Evolutionary conservation across 495 filamentous ascomycete species (phyloP).

Genomic region (Lophiotrema nucula): DNA sequence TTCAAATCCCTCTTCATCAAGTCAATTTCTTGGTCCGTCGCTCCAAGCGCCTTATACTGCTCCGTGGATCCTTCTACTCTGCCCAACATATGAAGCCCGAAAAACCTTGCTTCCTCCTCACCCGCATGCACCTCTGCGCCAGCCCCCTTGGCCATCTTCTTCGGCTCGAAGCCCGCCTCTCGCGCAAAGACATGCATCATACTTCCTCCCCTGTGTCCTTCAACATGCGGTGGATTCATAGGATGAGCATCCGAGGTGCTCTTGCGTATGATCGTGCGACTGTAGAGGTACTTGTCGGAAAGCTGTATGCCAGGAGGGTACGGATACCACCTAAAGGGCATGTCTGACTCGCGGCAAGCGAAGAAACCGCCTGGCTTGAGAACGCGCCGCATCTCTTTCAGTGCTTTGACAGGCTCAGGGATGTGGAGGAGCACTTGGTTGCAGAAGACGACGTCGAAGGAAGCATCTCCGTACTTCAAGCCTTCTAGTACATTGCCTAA

Average conservation of each 20-base stretch:
- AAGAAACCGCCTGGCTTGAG: conserved; percentile 53
- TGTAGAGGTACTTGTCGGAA: conserved; percentile 35
- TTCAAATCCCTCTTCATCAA: conserved; percentile 44
- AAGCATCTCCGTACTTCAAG: conserved; percentile 47
- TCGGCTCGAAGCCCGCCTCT: conserved; percentile 47
- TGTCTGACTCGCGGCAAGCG: conserved; percentile 39
- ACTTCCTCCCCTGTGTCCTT: conserved; percentile 37
- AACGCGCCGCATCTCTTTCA: conserved; percentile 53
- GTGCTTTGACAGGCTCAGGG: conserved; percentile 42
- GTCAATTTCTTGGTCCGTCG: conserved; percentile 46
- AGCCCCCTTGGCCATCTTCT: conserved; percentile 40
- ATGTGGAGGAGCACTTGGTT: conserved; percentile 58
- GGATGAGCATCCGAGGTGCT: neutral
- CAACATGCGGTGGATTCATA: conserved; percentile 2
- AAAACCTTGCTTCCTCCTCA: conserved; percentile 42
- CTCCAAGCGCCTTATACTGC: conserved; percentile 43
- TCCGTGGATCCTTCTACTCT: conserved; percentile 43
- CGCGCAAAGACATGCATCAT: conserved; percentile 51
- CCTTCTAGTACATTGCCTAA: conserved; percentile 47
- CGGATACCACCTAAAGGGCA: conserved; percentile 47
- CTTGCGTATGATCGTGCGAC: conserved; percentile 26
- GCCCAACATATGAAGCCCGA: conserved; percentile 40
- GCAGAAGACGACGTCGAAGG: conserved; percentile 57
- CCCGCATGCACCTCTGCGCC: conserved; percentile 46
- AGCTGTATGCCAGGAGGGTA: conserved; percentile 16